Conservation (phyloP, 2,329 filamentous ascomycete genomes). For the Domatiomyces globalis region DNA sequence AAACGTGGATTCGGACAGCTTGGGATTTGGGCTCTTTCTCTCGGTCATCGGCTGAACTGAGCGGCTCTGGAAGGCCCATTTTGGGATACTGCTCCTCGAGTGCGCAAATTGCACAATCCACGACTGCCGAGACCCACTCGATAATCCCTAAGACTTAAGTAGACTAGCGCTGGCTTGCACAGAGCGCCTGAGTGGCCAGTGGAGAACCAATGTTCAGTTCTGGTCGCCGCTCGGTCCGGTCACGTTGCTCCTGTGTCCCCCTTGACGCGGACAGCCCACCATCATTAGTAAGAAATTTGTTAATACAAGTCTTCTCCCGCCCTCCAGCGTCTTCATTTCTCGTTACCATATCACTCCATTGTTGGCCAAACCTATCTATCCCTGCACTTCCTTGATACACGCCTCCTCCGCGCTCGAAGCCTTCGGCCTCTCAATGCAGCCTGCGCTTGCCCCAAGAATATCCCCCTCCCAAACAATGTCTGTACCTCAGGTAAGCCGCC, state of each 20-base stretch:
- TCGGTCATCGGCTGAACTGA: not conserved
- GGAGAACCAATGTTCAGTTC: not conserved
- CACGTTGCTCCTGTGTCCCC: not conserved
- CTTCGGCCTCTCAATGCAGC: not conserved
- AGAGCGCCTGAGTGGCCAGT: not conserved
- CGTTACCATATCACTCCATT: not conserved
- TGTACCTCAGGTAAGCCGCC: constrained; percentile 16
- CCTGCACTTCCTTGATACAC: not conserved
- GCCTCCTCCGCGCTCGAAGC: not conserved
- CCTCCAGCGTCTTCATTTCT: not conserved
- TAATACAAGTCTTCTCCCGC: not conserved
- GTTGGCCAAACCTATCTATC: not conserved
- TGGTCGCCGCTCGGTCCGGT: not conserved
- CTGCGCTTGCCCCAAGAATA: constrained; percentile 1
- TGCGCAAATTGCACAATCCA: not conserved
- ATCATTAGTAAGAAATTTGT: not conserved
- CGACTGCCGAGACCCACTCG: not conserved
- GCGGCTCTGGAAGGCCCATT: not conserved
- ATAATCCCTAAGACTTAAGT: not conserved
- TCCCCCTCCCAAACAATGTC: not conserved
- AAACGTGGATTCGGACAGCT: not conserved
- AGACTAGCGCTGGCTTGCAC: not conserved
- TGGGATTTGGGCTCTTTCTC: not conserved
- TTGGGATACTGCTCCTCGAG: not conserved
- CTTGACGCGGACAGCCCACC: not conserved